A percentile compares a stretch with the other conserved stretches of the same genome.
These are phyloP conservation scores for Rhododendron mucronatum DNA, from an alignment of 148 eudicot genomes.

Conservation along the genomic window DNA sequence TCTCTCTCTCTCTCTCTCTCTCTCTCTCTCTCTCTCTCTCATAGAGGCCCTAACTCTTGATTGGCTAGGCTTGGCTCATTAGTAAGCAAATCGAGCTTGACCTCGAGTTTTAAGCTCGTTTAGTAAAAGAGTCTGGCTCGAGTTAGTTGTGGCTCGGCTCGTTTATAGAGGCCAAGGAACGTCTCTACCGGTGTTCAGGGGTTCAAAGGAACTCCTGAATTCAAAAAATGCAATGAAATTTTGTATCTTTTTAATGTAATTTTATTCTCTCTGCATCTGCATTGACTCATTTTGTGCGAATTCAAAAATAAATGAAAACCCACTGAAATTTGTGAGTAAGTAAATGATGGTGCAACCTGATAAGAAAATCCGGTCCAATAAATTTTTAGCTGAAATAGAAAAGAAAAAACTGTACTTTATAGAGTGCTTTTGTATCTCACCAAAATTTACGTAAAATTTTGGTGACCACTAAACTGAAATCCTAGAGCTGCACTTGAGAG, in stretches of 20 bases:
- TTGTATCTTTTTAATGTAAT: neutral
- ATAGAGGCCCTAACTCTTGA: too few species aligned
- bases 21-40: slow-evolving; percentile 13
- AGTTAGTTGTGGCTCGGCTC: neutral
- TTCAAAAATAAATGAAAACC: neutral
- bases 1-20: slow-evolving; percentile 1
- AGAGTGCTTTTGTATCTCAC: neutral
- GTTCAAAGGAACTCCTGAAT: neutral
- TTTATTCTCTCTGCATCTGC: neutral
- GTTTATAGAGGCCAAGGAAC: neutral
- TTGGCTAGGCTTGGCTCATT: neutral
- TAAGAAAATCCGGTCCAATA: neutral
- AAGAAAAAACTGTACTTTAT: neutral
- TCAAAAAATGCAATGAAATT: neutral
- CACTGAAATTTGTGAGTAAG: neutral
- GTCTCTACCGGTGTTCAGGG: neutral
- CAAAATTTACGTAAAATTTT: too few species aligned
- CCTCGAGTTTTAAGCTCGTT: neutral
- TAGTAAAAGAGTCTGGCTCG: neutral
- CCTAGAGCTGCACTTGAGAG: neutral
- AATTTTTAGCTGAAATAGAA: neutral
- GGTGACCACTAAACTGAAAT: neutral
- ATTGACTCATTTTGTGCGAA: neutral
- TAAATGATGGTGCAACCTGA: neutral
- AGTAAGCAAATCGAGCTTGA: neutral